Evolutionary conservation across 129 eudicot species (phyloP).

Genomic region (Lonicera japonica): DNA sequence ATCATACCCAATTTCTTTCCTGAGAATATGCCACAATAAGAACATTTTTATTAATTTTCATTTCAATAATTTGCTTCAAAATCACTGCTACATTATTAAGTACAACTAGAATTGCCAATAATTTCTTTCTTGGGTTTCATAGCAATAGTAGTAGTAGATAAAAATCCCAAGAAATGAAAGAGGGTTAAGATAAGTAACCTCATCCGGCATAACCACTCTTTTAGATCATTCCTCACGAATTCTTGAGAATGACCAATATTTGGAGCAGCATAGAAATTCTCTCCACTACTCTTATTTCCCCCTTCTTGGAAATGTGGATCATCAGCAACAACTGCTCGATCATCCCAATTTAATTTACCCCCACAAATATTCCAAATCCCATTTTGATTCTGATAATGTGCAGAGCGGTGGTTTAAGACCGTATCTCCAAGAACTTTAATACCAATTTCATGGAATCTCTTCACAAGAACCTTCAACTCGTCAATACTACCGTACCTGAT

Average conservation of each 20-base stretch:
- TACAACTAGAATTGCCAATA: too few relatives aligned
- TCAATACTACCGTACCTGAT: slow-evolving; percentile 71
- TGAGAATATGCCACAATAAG: background rate
- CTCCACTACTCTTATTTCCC: slow-evolving; percentile 35
- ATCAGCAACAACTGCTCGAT: slow-evolving; percentile 59
- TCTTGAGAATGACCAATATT: slow-evolving; percentile 70
- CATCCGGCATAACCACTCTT: slow-evolving; percentile 65
- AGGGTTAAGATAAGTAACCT: background rate
- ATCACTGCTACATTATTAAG: background rate
- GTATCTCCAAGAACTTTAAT: slow-evolving; percentile 73
- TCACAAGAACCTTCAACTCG: slow-evolving; percentile 52
- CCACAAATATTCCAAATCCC: slow-evolving; percentile 77
- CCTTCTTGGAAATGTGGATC: slow-evolving; percentile 56
- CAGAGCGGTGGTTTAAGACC: slow-evolving; percentile 84
- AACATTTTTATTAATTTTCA: background rate
- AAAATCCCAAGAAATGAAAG: background rate
- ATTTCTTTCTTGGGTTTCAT: too few relatives aligned
- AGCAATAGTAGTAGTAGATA: background rate
- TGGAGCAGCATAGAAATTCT: slow-evolving; percentile 78
- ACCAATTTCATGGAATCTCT: slow-evolving; percentile 61
- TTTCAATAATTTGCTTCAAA: background rate
- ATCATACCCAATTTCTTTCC: slow-evolving; percentile 53
- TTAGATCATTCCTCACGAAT: slow-evolving; percentile 49
- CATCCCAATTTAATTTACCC: slow-evolving; percentile 66
- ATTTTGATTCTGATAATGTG: slow-evolving; percentile 43